Base-by-base conservation (phyloP, 768 basidiomycete genomes). In the Boletales sp. region DNA sequence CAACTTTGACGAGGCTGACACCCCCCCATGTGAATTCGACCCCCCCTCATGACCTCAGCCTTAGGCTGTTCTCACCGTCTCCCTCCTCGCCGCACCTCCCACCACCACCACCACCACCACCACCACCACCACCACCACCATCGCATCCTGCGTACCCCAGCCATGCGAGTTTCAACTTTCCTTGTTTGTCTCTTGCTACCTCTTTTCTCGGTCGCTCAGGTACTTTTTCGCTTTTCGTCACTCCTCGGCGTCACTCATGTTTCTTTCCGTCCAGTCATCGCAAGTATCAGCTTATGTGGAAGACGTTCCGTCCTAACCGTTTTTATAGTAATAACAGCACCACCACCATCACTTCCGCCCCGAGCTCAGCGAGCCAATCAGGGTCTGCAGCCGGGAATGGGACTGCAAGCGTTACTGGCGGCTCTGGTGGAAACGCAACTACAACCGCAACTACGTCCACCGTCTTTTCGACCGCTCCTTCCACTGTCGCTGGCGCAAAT, bases 401-500 rank as follows among this genome's bases (percentile, higher is more conserved):
- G n/a, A 54, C 64, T 4, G 42, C 62, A 21, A 49, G 57, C 15
- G 19, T 53, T 46, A 38, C 57, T 9, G 47, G 32, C n/a, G 55
- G 46, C 43, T 42, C 57, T 14, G 37, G 63, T 12, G 64, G 65
- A 45, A 72, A 71, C 47, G 57, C 65, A 21, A 67, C 71, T 2
- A 58, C 72, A n/a, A 50, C 61, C n/a, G 43, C 61, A 38, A 61
- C 5, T 34, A 8, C 38, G 9, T 49, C 53, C 6, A n/a, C 54
- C 30, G 25, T 15, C 40, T 50, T 49, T 18, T 79, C 86, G 8
- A 87, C 86, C 10, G 86, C 86, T 2, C 69, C 84, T 4, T 67
- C 81, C 19, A 63, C 69, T 47, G 67, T 84, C 30, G 64, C 74
- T 28, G 84, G 78, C 33, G 86, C 30, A 32, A 44, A 64, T 37